A percentile compares a stretch with the other conserved stretches of the same genome.
Evolutionary conservation across 208 protist genomes (phyloP).

Genomic region (Strigomonas oncopelti): DNA sequence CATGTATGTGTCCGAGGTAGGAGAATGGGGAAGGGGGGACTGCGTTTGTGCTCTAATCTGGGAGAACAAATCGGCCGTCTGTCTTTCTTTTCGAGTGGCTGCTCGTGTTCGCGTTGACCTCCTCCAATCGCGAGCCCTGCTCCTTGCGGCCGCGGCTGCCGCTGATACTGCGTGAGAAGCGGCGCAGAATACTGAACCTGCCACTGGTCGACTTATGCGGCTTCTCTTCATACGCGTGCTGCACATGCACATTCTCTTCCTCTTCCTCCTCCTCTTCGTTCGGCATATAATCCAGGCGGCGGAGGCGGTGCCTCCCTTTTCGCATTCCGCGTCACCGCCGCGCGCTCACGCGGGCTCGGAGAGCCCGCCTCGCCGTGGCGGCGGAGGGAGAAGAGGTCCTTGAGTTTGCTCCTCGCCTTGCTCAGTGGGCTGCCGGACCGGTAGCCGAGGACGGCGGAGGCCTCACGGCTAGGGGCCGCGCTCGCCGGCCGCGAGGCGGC

Average conservation of each 20-base stretch:
- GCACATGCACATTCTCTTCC: background rate
- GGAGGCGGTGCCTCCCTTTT: background rate
- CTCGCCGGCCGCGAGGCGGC: background rate
- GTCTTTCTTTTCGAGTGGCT: background rate
- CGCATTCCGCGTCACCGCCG: background rate
- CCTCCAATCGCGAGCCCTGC: background rate
- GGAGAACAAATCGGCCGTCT: background rate
- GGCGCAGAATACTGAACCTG: background rate
- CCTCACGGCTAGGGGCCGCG: background rate
- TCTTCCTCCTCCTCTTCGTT: background rate
- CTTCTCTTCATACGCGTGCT: background rate
- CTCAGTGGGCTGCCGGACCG: background rate
- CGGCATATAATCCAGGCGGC: background rate
- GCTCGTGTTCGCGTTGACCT: background rate
- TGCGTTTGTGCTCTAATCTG: background rate
- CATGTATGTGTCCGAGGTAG: no score
- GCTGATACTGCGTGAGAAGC: background rate
- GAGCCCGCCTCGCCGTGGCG: background rate
- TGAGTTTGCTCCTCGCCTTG: background rate
- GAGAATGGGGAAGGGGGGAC: no score
- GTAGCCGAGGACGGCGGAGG: conserved; percentile 1
- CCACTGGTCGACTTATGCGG: background rate
- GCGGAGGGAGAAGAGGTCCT: background rate
- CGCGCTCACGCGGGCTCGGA: background rate
- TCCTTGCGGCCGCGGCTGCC: background rate